Conservation (phyloP, 768 basidiomycete genomes). For the Leccinellum luteum region DNA sequence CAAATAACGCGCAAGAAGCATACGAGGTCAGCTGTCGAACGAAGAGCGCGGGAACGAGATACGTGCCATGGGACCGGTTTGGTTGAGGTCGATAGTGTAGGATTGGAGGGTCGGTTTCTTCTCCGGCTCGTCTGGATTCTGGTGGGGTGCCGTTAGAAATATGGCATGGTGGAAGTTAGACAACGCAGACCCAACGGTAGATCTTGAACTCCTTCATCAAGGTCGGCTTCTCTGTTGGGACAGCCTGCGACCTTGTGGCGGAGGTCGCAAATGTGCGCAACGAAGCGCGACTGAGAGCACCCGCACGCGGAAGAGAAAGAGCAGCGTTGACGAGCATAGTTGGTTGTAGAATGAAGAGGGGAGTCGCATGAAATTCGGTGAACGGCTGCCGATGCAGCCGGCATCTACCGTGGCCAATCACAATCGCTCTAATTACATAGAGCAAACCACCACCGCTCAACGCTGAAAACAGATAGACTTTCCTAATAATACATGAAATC, state of each 20-base stretch:
- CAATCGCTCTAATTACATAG: not conserved
- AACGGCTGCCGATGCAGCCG: conserved; percentile 7
- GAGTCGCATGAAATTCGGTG: conserved; percentile 20
- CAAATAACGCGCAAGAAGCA: not conserved
- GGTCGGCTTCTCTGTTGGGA: conserved; percentile 63
- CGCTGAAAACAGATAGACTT: too few relatives aligned
- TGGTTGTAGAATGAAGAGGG: not conserved
- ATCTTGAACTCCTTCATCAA: conserved; percentile 95
- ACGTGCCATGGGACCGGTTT: conserved; percentile 91
- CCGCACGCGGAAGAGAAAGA: conserved; percentile 5
- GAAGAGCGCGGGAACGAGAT: not conserved
- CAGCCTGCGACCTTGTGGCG: conserved; percentile 30
- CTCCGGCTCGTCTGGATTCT: conserved; percentile 94
- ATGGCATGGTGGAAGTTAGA: not conserved
- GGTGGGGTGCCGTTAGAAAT: not conserved
- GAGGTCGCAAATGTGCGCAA: conserved; percentile 35
- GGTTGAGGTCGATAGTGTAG: conserved; percentile 89
- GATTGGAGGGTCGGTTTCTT: conserved; percentile 89
- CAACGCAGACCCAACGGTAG: conserved; percentile 81
- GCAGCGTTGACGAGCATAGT: conserved; percentile 12
- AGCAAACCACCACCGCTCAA: too few relatives aligned
- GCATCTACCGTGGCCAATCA: conserved; percentile 25
- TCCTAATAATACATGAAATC: too few relatives aligned
- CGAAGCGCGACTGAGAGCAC: conserved; percentile 7
- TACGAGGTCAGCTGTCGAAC: not conserved